Evolutionary conservation across 1,284 basidiomycete species (phyloP), one percentile per base, ranked within the genome.

Genomic region (Heliocybe sulcata): DNA sequence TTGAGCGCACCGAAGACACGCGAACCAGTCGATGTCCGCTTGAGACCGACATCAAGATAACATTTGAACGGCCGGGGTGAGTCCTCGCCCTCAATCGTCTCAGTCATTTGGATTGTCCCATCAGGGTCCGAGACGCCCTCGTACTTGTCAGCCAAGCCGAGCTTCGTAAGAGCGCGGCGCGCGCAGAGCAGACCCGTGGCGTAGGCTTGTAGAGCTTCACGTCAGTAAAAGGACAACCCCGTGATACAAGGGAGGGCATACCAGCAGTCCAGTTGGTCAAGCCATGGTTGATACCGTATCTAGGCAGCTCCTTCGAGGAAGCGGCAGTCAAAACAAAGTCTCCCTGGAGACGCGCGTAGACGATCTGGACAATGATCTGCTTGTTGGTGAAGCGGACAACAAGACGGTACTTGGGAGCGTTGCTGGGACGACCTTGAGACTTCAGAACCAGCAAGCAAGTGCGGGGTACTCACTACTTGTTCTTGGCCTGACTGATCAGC

Each of bases 1-100:
- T 99, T 99, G 82, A 99, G 85, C 61, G 97, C 97, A 77, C 93
- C 97, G 68, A 99, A 99, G 58, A 99, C 87, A 75, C 97, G 94
- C 63, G 93, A 90, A 72, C 97, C 97, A 52, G 97, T 99, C 56
- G 96, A 96, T 54, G 97, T 99, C 67, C 96, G 92, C 77, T 90
- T 94, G 69, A 99, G 83, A 78, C 97, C 97, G 69, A 98, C 96
- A 69, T 99, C 97, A 66, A 99, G 92, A 83, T 91, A 99, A 68
- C 83, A 87, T 79, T 98, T 99, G 88, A 99, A 99, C 22, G 97
- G 97, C 57, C 95, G 86, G 56, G 96, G 96, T 59, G 93, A 93
- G 68, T 95, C 94, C 57, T 98, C 95, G 31, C 88, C 94, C 55
- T 92, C 88, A 59, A 94, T 79, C 53, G 84, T 74, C 76, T 98